These are phyloP conservation scores for Metschnikowia lachancei DNA, from an alignment of 805 yeast species.

Conservation along the genomic window DNA sequence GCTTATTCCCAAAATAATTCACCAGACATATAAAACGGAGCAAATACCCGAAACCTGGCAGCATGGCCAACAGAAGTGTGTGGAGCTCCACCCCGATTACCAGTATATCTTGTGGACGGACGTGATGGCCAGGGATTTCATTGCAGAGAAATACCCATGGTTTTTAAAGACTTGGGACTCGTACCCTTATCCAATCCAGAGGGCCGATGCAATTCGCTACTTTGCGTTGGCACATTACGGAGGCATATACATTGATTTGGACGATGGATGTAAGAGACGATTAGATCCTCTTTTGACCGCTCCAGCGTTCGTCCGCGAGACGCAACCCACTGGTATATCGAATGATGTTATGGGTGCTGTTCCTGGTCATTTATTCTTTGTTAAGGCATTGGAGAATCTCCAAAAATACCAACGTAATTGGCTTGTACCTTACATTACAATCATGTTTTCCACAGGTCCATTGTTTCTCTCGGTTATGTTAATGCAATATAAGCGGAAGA, in stretches of 20 bases:
- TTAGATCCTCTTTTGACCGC: conserved; percentile 78
- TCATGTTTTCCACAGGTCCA: conserved; percentile 93
- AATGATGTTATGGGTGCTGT: conserved; percentile 91
- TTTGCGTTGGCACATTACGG: conserved; percentile 82
- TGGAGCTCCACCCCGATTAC: conserved; percentile 81
- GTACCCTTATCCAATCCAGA: conserved; percentile 76
- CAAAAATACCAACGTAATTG: conserved; percentile 63
- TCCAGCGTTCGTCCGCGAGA: conserved; percentile 84
- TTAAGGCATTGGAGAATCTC: conserved; percentile 63
- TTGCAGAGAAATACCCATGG: conserved; percentile 81
- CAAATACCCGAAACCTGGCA: conserved; percentile 81
- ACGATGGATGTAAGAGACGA: conserved; percentile 78
- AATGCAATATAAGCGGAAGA: conserved; percentile 84
- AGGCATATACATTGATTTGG: conserved; percentile 86
- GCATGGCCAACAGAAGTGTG: conserved; percentile 71
- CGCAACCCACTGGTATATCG: conserved; percentile 86
- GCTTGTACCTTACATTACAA: conserved; percentile 83
- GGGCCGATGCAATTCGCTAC: conserved; percentile 90
- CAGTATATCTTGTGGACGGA: conserved; percentile 91
- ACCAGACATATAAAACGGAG: conserved; percentile 83
- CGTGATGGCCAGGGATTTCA: conserved; percentile 73
- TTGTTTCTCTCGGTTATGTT: conserved; percentile 80
- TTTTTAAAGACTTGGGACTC: conserved; percentile 73
- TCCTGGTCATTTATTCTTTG: conserved; percentile 83
- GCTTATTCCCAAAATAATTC: conserved; percentile 84